Evolutionary conservation across 768 basidiomycete species (phyloP).

Genomic region (Tephrocybe sp.): DNA sequence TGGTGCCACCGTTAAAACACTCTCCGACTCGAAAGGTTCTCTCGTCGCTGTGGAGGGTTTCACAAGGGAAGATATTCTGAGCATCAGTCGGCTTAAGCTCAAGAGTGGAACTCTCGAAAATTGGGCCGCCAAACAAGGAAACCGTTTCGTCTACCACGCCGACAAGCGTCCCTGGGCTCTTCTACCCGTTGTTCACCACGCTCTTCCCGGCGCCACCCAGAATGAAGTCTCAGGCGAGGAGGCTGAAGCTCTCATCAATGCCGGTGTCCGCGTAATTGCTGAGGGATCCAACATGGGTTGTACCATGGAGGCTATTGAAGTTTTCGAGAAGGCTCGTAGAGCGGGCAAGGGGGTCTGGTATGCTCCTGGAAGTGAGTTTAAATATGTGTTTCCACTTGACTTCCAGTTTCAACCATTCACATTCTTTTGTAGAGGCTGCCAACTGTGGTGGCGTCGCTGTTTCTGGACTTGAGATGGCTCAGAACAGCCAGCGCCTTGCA

Average conservation of each 20-base stretch:
- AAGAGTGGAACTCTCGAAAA: constrained; percentile 48
- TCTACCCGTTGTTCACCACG: constrained; percentile 60
- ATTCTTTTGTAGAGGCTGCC: constrained; percentile 37
- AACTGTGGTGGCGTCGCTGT: constrained; percentile 79
- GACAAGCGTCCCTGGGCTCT: constrained; percentile 70
- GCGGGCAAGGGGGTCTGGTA: constrained; percentile 60
- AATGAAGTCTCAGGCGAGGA: constrained; percentile 71
- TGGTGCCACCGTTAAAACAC: constrained; percentile 67
- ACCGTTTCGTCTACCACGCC: constrained; percentile 50
- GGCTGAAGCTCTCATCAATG: constrained; percentile 66
- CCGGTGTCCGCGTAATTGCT: constrained; percentile 69
- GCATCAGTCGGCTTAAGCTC: constrained; percentile 54
- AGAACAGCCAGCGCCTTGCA: constrained; percentile 67
- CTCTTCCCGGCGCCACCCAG: constrained; percentile 71
- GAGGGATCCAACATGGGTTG: constrained; percentile 82
- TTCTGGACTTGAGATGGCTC: constrained; percentile 78
- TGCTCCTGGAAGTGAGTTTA: constrained; percentile 70
- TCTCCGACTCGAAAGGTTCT: constrained; percentile 75
- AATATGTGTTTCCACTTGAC: too few relatives aligned
- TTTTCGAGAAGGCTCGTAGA: constrained; percentile 65
- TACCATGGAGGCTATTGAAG: constrained; percentile 69
- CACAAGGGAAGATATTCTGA: constrained; percentile 53
- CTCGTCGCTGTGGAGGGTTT: constrained; percentile 60
- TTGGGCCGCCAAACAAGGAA: constrained; percentile 26
- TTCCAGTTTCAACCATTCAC: background rate